Base-by-base conservation (phyloP, 176 grass and related monocot species). In the Raddia distichophylla region DNA sequence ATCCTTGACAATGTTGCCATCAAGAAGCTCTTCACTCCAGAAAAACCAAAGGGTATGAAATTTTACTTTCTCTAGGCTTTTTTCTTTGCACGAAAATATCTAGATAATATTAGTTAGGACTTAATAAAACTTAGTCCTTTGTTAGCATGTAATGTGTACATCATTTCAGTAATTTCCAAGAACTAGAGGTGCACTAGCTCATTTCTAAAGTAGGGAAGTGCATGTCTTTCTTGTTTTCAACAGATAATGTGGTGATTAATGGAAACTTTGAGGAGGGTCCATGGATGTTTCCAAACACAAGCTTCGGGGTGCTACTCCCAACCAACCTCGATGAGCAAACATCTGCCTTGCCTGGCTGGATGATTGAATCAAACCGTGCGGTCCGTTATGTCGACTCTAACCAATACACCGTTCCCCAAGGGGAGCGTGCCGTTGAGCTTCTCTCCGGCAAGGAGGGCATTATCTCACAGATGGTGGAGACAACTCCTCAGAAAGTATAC, bases 241-340 rank as follows among this genome's bases (percentile, higher is more conserved):
- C 90, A 98, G 97, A 94, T 82, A 96, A 90, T 49, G 91, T 87
- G 68, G 97, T 91, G 50, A 54, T 90, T 47, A 99, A 99, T 61
- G 91, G 97, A 12, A 93, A 99, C 85, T 99, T 99, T 17, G 97
- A 99, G 77, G 97, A 99, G 69, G 97, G 97, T 42, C 97, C 97
- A 12, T 99, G 97, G 97, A 84, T 99, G 93, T 99, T 96, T 64
- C 82, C 71, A 1, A 99, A 99, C 89, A 94, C 90, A 5, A 93
- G 87, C 73, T 94, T 99, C 52, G 97, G 97, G 5, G 89, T 99
- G 46, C 93, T 99, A 14, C 93, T 99, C 42, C 97, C 97, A 5
- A 96, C 97, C 54, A 96, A 99, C 77, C 93, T 99, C 0, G 91
- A 99, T 5, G 97, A 96, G 64, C 87, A 91, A 75, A 96, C 89